phyloP scores from a whole-genome alignment of 2,329 filamentous ascomycete species.

The Chaetothyriales sp. region DNA sequence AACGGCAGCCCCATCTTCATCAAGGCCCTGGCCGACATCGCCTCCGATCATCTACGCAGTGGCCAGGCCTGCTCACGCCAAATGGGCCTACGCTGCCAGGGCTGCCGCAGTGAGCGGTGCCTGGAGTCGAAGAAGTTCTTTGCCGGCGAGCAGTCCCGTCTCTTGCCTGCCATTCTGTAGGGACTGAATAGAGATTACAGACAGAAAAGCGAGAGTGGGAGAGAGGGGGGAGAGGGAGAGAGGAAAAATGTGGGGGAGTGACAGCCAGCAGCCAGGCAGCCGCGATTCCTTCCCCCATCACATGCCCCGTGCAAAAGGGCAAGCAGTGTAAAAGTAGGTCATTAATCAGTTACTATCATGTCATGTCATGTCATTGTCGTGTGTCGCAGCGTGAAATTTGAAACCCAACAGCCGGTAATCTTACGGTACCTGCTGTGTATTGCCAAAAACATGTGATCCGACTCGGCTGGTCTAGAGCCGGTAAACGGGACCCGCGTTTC shows the following conservation, averaged over 20 bases:
- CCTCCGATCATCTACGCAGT: constrained; percentile 59
- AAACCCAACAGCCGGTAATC: not conserved
- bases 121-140: constrained; percentile 56
- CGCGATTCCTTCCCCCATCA: not conserved
- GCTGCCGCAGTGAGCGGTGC: constrained; percentile 81
- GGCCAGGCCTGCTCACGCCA: constrained; percentile 61
- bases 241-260: too few species aligned
- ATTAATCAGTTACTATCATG: not conserved
- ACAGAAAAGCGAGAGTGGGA: not conserved
- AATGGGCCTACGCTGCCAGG: constrained; percentile 82
- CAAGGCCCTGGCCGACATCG: constrained; percentile 71
- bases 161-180: constrained; percentile 11
- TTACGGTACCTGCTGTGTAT: not conserved
- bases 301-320: not conserved
- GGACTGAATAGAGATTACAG: not conserved
- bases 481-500: not conserved
- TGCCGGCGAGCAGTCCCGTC: constrained; percentile 23
- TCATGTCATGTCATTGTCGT: not conserved
- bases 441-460: not conserved
- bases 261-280: not conserved
- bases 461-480: not conserved
- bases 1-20: constrained; percentile 90
- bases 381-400: too few species aligned
- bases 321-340: not conserved
- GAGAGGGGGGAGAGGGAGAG: too few species aligned